Evolutionary conservation across 176 grass and related monocot species (phyloP).

Genomic region (Microstegium vimineum): DNA sequence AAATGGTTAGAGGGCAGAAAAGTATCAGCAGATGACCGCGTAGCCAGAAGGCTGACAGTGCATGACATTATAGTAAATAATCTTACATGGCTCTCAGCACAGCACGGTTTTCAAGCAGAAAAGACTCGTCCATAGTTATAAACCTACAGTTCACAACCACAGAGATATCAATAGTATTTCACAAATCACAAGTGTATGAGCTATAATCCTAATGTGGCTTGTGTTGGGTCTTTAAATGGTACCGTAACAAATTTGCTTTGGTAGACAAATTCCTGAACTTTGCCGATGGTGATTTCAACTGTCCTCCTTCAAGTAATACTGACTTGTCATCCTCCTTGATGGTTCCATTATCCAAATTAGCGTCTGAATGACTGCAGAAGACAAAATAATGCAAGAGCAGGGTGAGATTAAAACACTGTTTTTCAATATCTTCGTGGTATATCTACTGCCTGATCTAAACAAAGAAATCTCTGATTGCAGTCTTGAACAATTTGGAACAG

Average conservation of each 20-base stretch:
- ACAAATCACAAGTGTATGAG: background rate
- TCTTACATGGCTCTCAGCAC: constrained; percentile 82
- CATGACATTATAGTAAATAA: background rate
- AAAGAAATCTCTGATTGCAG: background rate
- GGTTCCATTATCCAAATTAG: constrained; percentile 40
- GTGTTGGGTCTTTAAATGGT: constrained; percentile 13
- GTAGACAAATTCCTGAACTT: constrained; percentile 52
- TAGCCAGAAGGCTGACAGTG: background rate
- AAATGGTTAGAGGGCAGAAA: background rate
- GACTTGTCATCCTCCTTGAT: constrained; percentile 46
- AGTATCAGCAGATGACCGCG: background rate
- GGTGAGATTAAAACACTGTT: background rate
- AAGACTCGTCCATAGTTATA: constrained; percentile 73
- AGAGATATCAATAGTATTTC: background rate
- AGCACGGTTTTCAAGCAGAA: constrained; percentile 73
- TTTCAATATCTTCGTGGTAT: background rate
- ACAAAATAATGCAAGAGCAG: constrained; percentile 6
- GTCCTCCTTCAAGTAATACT: constrained; percentile 59
- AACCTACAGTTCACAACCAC: constrained; percentile 49
- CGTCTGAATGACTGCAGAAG: constrained; percentile 45
- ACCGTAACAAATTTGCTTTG: constrained; percentile 47
- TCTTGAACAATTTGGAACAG: background rate
- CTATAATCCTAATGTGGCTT: background rate
- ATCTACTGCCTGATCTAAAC: background rate
- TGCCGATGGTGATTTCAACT: constrained; percentile 39